Evolutionary conservation across 2,329 filamentous ascomycete genomes (phyloP), one percentile per base, ranked within the genome.

Genomic region (Trichoderma arundinaceum): DNA sequence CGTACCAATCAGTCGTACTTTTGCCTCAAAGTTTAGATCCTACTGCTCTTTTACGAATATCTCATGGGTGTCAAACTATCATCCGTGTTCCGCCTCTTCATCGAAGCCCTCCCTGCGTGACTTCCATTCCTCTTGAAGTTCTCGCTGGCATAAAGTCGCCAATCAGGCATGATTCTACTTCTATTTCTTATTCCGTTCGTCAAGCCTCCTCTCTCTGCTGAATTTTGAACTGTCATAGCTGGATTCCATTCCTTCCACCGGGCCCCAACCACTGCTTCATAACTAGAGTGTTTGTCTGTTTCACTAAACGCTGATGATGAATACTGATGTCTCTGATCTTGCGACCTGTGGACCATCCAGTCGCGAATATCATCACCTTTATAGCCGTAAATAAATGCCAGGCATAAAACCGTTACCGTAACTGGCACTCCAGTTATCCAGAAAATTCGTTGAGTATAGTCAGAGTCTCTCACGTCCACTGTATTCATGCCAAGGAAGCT

Each of bases 401-500:
- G 12, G 8, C 35, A 56, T 1, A 56, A 0, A 1, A 56, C 52
- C 3, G 39, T 19, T 28, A 43, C 38, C 1, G 52, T 43, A 13
- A 56, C 19, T 2, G 79, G 78, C 3, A 81, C 41, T 0, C 78
- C 78, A 0, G 74, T 73, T 2, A 73, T 74, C 80, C 79, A 82
- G 69, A 79, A 82, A 3, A 77, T 70, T 71, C 74, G 76, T 68
- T 81, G 78, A 10, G 71, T 74, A 1, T 72, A 68, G 4, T 76
- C 71, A 69, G 77, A 77, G 63, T 82, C 74, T 22, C 79, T 73
- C 6, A 81, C 73, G 67, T 80, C 80, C 35, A 73, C 71, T 2
- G 79, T 80, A 68, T 82, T 82, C 77, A 82, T 82, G 19, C 80
- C 80, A 66, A 82, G 75, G 60, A 79, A 76, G 60, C 75, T 77